Evolutionary conservation across 2,329 filamentous ascomycete genomes (phyloP), one percentile per base, ranked within the genome.

Genomic region (Neofusicoccum cordaticola): DNA sequence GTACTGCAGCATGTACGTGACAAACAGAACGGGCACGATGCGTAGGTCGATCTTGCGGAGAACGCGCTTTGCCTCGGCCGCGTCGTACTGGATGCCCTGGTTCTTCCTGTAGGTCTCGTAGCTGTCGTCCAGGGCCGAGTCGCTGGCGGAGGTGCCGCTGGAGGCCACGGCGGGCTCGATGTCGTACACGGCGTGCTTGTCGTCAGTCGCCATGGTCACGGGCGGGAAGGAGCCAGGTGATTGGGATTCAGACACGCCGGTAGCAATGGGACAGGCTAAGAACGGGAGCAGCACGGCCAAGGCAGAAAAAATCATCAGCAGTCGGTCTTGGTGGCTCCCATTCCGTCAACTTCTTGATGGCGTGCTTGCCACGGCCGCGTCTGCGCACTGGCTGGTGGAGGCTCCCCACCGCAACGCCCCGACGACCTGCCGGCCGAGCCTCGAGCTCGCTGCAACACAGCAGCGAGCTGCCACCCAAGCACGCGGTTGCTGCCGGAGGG

Each of bases 1-100:
- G 64, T 80, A 76, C 63, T 80, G 78, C 47, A 80, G 62, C 3
- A 79, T 68, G 66, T 80, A 75, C 11, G 67, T 73, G 65, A 75
- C 70, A 67, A 75, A 75, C 0, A 75, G 64, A 12, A 75, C 72
- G 1, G 73, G 73, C 3, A 75, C 71, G 13, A 75, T 71, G 11
- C 71, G 66, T 15, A 56, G 19, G 50, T 75, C 74, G 17, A 75
- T 73, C 53, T 75, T 75, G 41, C 71, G 67, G 8, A 75, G 65
- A 0, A 72, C 71, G 35, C 64, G 68, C 64, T 72, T 75, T 9
- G 70, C 70, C 66, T 75, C 74, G 41, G 47, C 67, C 1, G 70
- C 65, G 42, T 71, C 67, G 27, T 68, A 66, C 4, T 67, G 67
- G 2, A 70, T 37, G 17, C 66, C 68, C 52, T 69, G 65, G 42